Percentiles rank a stretch among this genome's conserved stretches.
Evolutionary conservation across 352 stramenopile species (phyloP).

Genomic region (Globisporangium megalacanthum): DNA sequence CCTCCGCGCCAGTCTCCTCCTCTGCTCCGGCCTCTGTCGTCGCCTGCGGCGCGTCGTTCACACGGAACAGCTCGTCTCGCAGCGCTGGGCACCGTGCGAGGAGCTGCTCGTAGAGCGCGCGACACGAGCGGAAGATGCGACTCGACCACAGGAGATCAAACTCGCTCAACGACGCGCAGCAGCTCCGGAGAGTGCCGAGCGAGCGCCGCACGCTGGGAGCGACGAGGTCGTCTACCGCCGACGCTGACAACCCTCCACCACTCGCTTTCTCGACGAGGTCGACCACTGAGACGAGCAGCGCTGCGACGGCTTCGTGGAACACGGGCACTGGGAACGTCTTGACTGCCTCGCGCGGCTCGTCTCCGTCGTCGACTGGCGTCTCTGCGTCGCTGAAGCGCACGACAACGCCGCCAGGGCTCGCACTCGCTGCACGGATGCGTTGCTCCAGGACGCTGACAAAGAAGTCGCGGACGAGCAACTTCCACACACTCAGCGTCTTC

Average conservation of each 20-base stretch:
- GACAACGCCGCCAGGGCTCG: slow-evolving; percentile 22
- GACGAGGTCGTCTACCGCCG: slow-evolving; percentile 15
- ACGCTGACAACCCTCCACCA: neutral
- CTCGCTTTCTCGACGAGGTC: slow-evolving; percentile 41
- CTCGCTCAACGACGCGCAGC: slow-evolving; percentile 43
- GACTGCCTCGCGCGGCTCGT: slow-evolving; percentile 18
- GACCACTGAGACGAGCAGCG: slow-evolving; percentile 44
- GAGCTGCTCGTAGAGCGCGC: slow-evolving; percentile 54
- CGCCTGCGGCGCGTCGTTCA: neutral
- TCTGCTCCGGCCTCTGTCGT: neutral
- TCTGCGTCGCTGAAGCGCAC: slow-evolving; percentile 29
- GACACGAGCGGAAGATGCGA: slow-evolving; percentile 43
- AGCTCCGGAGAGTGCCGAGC: slow-evolving; percentile 32
- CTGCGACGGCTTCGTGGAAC: slow-evolving; percentile 60
- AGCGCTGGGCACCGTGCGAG: slow-evolving; percentile 32
- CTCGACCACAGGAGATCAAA: slow-evolving; percentile 67
- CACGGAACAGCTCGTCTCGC: slow-evolving; percentile 20
- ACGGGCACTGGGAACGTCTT: slow-evolving; percentile 46
- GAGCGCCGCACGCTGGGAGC: slow-evolving; percentile 41
- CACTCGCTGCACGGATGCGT: slow-evolving; percentile 23
- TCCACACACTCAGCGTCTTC: slow-evolving; percentile 44
- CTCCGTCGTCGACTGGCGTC: slow-evolving; percentile 8
- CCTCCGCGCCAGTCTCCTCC: no score
- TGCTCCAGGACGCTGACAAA: slow-evolving; percentile 41
- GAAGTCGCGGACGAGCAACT: slow-evolving; percentile 53